A percentile compares a stretch with the other conserved stretches of the same genome.
phyloP scores from a whole-genome alignment of 108 stramenopile species.

The Pseudonitzschia multiseries region DNA sequence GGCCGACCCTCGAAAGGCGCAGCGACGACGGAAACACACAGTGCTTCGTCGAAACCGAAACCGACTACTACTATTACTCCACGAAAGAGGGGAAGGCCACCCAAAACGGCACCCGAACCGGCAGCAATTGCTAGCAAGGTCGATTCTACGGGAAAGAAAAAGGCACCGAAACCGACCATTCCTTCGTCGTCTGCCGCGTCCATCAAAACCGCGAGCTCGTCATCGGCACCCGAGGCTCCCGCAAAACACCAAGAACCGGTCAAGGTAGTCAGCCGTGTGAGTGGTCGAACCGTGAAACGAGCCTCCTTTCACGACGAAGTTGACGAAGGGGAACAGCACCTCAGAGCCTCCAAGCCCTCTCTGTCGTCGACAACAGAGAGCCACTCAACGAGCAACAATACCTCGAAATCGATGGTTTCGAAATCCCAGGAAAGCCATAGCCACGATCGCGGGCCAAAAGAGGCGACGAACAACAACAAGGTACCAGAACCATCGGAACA shows the following conservation, averaged over 20 bases:
- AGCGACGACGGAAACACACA: background rate
- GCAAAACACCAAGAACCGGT: conserved; percentile 19
- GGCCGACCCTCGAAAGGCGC: conserved; percentile 31
- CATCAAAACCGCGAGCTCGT: background rate
- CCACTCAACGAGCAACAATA: conserved; percentile 6
- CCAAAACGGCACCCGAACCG: conserved; percentile 12
- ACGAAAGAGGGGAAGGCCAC: conserved; percentile 31
- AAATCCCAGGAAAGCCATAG: background rate
- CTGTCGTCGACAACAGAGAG: conserved; percentile 15
- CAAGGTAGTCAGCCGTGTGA: conserved; percentile 48
- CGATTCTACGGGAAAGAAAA: conserved; percentile 4
- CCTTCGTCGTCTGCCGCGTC: background rate
- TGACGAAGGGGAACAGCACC: conserved; percentile 54
- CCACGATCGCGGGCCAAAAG: background rate
- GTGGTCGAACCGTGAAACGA: conserved; percentile 74
- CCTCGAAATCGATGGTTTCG: background rate
- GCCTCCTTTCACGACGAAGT: conserved; percentile 77
- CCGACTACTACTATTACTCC: background rate
- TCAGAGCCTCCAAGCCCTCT: conserved; percentile 34
- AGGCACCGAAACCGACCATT: conserved; percentile 4
- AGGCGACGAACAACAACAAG: background rate
- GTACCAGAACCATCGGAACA: conserved; percentile 10
- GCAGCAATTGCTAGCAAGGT: background rate
- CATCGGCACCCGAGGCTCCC: conserved; percentile 2
- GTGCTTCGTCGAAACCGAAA: conserved; percentile 2